Evolutionary conservation across 345 rosid genomes (phyloP).

Genomic region (Garcia nutans): DNA sequence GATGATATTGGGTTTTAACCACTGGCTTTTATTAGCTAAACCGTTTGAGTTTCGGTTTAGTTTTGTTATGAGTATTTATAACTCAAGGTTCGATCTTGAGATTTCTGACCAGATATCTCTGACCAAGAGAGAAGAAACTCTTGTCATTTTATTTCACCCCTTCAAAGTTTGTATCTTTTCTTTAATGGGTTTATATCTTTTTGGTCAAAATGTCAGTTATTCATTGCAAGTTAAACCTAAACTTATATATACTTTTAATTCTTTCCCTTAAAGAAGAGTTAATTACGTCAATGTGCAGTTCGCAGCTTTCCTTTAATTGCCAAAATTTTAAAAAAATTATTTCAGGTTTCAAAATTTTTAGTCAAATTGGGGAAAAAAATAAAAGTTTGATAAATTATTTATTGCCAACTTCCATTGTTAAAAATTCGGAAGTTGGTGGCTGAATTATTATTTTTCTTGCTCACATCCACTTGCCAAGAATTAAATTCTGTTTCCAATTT

Average conservation of each 20-base stretch:
- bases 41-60: background rate
- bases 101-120: too few species aligned
- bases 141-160: too few species aligned
- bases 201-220: conserved; percentile 32
- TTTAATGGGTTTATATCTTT: background rate
- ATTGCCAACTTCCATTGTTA: background rate
- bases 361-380: background rate
- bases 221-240: background rate
- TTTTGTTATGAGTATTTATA: too few species aligned
- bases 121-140: too few species aligned
- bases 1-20: conserved; percentile 5
- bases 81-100: too few species aligned
- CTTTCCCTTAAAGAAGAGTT: background rate
- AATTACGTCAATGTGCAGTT: background rate
- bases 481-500: background rate
- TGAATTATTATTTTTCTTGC: conserved; percentile 7
- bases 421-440: background rate
- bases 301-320: background rate
- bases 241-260: background rate
- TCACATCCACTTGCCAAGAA: background rate
- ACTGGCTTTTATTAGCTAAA: conserved; percentile 7
- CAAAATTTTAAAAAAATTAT: background rate
- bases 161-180: background rate
- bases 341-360: background rate
- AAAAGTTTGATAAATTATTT: background rate